A percentile compares a stretch with the other conserved stretches of the same genome.
Conservation (phyloP, 2,329 filamentous ascomycete genomes). For the Phialemonium atrogriseum region DNA sequence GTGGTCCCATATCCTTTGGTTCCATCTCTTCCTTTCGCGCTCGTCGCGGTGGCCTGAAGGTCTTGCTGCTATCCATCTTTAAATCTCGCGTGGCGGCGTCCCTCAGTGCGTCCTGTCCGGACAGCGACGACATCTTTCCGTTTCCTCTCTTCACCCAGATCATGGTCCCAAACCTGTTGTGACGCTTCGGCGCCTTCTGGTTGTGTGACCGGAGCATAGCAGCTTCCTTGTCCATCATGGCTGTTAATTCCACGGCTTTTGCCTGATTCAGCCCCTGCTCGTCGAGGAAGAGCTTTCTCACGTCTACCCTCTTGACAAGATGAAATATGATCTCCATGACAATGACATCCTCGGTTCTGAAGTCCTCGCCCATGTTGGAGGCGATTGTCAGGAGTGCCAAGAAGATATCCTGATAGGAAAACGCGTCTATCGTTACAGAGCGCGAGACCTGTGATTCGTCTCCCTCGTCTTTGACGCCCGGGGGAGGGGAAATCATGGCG, state of each 20-base stretch:
- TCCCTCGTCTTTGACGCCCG: slow-evolving; percentile 67
- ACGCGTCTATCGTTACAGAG: slow-evolving; percentile 80
- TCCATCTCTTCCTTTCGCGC: slow-evolving; percentile 53
- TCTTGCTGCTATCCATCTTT: slow-evolving; percentile 88
- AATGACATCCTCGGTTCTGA: slow-evolving; percentile 79
- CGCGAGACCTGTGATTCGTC: slow-evolving; percentile 85
- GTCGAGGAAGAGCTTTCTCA: slow-evolving; percentile 77
- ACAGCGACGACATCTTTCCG: slow-evolving; percentile 75
- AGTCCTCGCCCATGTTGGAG: slow-evolving; percentile 91
- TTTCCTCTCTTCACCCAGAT: slow-evolving; percentile 89
- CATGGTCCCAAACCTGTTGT: slow-evolving; percentile 95
- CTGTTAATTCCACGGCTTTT: slow-evolving; percentile 64
- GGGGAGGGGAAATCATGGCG: slow-evolving; percentile 70
- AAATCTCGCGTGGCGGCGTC: slow-evolving; percentile 65
- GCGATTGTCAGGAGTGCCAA: slow-evolving; percentile 76
- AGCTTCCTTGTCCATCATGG: slow-evolving; percentile 72
- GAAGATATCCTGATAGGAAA: slow-evolving; percentile 85
- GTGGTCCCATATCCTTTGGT: slow-evolving; percentile 68
- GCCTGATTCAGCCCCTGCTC: slow-evolving; percentile 61
- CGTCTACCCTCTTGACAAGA: slow-evolving; percentile 80
- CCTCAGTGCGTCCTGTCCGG: slow-evolving; percentile 77
- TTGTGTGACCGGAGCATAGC: slow-evolving; percentile 73
- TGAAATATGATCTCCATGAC: slow-evolving; percentile 90
- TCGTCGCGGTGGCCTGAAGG: slow-evolving; percentile 72
- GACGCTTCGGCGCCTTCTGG: slow-evolving; percentile 71